These are phyloP conservation scores for Inga laurina DNA, from an alignment of 306 rosid species.

Conservation along the genomic window DNA sequence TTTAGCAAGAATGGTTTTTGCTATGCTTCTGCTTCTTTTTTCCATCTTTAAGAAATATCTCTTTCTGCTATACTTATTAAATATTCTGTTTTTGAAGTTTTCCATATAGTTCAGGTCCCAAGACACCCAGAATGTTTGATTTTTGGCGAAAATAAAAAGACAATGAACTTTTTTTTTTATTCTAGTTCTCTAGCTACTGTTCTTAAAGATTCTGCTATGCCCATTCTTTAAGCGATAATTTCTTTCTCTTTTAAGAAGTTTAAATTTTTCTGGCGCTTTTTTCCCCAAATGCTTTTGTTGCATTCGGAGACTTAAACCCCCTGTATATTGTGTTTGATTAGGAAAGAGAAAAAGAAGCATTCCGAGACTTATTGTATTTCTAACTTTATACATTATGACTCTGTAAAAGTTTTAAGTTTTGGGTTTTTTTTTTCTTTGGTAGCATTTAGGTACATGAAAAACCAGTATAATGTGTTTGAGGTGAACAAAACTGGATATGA, in stretches of 20 bases:
- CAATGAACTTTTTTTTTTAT: neutral
- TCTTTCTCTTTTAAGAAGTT: neutral
- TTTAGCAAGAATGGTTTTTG: neutral
- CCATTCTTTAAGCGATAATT: neutral
- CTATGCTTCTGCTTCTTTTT: neutral
- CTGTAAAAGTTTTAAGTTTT: neutral
- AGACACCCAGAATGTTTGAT: neutral
- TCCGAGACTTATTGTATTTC: neutral
- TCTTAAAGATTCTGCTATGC: neutral
- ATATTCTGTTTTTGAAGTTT: neutral
- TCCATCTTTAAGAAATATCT: neutral
- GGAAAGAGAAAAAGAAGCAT: neutral
- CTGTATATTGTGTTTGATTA: neutral
- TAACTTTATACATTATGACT: no score
- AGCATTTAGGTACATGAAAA: conserved; percentile 91
- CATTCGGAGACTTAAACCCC: neutral
- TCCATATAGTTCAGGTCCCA: neutral
- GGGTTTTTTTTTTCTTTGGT: neutral
- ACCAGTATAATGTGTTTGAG: conserved; percentile 87
- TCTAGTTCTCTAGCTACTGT: neutral
- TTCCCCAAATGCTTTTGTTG: neutral
- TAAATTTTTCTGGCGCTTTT: neutral
- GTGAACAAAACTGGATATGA: conserved; percentile 91
- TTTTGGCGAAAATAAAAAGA: neutral
- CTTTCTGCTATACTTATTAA: neutral